These are phyloP conservation scores for Adiantum capillusveneris DNA, from an alignment of 75 land plant genomes.

Conservation along the genomic window DNA sequence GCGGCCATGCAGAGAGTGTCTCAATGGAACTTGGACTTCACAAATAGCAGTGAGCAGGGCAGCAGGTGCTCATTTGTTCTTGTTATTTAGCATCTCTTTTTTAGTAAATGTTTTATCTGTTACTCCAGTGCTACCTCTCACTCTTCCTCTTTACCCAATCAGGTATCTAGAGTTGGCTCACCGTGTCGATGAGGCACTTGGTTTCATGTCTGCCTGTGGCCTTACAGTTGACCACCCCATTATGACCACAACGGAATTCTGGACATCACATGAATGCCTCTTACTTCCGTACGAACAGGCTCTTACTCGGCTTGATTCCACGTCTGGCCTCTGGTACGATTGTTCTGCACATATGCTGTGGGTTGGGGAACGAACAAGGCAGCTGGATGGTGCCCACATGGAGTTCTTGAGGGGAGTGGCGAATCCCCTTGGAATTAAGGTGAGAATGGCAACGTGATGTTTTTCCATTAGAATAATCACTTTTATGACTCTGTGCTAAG, in stretches of 20 bases:
- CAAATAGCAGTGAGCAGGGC: too few relatives aligned
- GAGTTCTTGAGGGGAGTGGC: slow-evolving; percentile 60
- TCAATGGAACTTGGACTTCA: too few relatives aligned
- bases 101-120: too few relatives aligned
- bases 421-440: slow-evolving; percentile 61
- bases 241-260: too few relatives aligned
- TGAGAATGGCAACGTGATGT: too few relatives aligned
- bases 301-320: slow-evolving; percentile 41
- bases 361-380: slow-evolving; percentile 57
- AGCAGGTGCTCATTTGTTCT: too few relatives aligned
- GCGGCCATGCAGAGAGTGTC: too few relatives aligned
- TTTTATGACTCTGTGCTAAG: too few relatives aligned
- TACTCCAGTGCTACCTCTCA: slow-evolving; percentile 7
- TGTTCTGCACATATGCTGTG: slow-evolving; percentile 40
- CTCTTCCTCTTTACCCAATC: not conserved
- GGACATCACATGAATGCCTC: slow-evolving; percentile 47
- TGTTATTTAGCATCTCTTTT: too few relatives aligned
- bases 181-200: slow-evolving; percentile 12
- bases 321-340: slow-evolving; percentile 26
- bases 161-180: slow-evolving; percentile 9
- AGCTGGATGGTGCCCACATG: slow-evolving; percentile 61
- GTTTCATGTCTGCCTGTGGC: slow-evolving; percentile 13
- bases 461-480: too few relatives aligned
- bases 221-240: slow-evolving; percentile 18
- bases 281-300: slow-evolving; percentile 50